A percentile compares a stretch with the other conserved stretches of the same genome.
Conservation (phyloP, 129 eudicot genomes). For the Silybum marianum region DNA sequence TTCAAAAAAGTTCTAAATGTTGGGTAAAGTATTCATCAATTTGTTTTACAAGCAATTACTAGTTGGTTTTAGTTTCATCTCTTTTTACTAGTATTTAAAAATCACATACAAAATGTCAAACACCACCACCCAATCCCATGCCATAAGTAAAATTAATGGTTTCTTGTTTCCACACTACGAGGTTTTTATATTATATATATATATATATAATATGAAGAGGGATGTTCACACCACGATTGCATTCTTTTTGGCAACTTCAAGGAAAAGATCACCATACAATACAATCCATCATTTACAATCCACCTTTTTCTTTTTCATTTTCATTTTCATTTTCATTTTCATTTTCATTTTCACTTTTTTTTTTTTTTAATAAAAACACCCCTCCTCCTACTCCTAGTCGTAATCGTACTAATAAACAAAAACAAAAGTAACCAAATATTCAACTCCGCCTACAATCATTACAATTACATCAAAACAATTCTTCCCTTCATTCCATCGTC, state of each 20-base stretch:
- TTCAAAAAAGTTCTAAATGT: too few species aligned
- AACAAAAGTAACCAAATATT: background rate
- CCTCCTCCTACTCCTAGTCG: background rate
- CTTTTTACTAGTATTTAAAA: background rate
- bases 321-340: background rate
- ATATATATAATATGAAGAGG: too few species aligned
- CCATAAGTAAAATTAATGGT: too few species aligned
- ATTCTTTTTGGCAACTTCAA: background rate
- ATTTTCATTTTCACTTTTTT: background rate
- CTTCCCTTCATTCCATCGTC: conserved; percentile 33
- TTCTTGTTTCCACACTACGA: background rate
- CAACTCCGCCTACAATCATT: background rate
- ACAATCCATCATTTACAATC: background rate
- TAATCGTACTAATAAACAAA: background rate
- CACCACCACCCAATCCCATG: too few species aligned
- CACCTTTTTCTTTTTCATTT: background rate
- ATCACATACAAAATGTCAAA: background rate
- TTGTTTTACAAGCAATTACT: background rate
- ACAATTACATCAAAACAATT: background rate
- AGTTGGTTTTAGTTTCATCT: background rate
- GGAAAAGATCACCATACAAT: conserved; percentile 1
- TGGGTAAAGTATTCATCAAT: background rate
- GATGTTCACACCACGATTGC: background rate
- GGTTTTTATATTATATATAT: background rate
- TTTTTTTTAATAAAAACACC: background rate